These are phyloP conservation scores for Straminergon stramineum DNA, from an alignment of 225 moss, liverwort and hornwort species.

Conservation along the genomic window DNA sequence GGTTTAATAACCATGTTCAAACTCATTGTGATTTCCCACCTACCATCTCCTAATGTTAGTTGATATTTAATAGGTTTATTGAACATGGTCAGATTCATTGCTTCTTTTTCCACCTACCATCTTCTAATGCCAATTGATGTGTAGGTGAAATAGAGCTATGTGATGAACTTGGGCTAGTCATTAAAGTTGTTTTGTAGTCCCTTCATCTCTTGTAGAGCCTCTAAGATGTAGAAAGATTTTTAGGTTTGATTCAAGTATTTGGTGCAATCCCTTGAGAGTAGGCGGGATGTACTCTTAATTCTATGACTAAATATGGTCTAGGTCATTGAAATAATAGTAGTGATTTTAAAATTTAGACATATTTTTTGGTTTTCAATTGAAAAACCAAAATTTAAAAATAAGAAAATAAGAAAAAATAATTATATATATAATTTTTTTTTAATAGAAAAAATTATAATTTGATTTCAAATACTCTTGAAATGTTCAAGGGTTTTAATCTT, in stretches of 20 bases:
- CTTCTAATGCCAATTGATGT: not conserved
- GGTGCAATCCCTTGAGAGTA: accelerated
- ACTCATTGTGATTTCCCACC: too few relatives aligned
- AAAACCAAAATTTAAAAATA: not conserved
- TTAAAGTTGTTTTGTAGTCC: not conserved
- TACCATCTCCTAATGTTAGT: accelerated
- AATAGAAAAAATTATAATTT: not conserved
- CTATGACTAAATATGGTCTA: not conserved
- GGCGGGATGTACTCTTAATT: accelerated
- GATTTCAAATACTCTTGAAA: too few relatives aligned
- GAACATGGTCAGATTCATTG: too few relatives aligned
- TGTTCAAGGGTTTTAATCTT: accelerated
- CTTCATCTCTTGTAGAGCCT: not conserved
- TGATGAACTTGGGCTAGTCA: accelerated
- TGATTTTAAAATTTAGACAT: not conserved
- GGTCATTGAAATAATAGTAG: not conserved
- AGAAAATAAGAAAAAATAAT: too few relatives aligned
- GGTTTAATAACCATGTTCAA: too few relatives aligned
- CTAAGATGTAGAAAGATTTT: not conserved
- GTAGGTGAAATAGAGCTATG: accelerated
- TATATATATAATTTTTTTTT: too few relatives aligned
- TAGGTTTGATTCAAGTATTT: not conserved
- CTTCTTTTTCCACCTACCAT: too few relatives aligned
- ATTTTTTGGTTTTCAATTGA: too few relatives aligned
- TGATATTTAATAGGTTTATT: too few relatives aligned